Evolutionary conservation across 2,329 filamentous ascomycete genomes (phyloP).

Genomic region (Aureobasidium leucospermi): DNA sequence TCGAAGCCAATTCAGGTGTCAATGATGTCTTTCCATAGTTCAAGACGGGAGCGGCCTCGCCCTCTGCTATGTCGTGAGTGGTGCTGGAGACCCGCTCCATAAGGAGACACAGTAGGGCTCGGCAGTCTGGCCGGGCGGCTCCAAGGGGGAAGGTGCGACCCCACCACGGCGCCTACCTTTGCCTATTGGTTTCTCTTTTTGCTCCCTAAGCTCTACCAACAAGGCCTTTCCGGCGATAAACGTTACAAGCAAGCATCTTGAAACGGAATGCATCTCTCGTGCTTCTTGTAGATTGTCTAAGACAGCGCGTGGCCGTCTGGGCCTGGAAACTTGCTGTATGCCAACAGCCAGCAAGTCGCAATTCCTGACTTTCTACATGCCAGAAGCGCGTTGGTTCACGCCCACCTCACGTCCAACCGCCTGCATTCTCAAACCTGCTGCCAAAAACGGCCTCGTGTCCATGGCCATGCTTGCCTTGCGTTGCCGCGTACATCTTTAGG

Average conservation of each 20-base stretch:
- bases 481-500: constrained; percentile 8
- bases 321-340: constrained; percentile 10
- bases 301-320: constrained; percentile 11
- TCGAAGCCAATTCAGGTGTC: neutral
- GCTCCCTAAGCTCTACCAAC: neutral
- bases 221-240: constrained; percentile 5
- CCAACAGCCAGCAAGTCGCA: neutral
- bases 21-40: constrained; percentile 9
- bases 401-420: constrained; percentile 6
- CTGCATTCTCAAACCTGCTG: constrained; percentile 12
- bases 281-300: constrained; percentile 9
- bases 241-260: constrained; percentile 13
- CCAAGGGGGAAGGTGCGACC: neutral
- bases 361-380: constrained; percentile 7
- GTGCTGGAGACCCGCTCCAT: neutral
- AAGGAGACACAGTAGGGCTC: constrained; percentile 5
- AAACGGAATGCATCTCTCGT: constrained; percentile 4
- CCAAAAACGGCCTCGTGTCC: constrained; percentile 13
- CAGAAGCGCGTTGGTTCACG: constrained; percentile 9
- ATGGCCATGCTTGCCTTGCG: constrained; percentile 8
- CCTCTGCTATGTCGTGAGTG: neutral
- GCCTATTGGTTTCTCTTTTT: neutral
- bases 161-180: neutral
- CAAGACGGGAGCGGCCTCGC: constrained; percentile 3
- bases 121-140: constrained; percentile 10